Evolutionary conservation across 2,329 filamentous ascomycete species (phyloP).

Genomic region (Verticillium longisporum): DNA sequence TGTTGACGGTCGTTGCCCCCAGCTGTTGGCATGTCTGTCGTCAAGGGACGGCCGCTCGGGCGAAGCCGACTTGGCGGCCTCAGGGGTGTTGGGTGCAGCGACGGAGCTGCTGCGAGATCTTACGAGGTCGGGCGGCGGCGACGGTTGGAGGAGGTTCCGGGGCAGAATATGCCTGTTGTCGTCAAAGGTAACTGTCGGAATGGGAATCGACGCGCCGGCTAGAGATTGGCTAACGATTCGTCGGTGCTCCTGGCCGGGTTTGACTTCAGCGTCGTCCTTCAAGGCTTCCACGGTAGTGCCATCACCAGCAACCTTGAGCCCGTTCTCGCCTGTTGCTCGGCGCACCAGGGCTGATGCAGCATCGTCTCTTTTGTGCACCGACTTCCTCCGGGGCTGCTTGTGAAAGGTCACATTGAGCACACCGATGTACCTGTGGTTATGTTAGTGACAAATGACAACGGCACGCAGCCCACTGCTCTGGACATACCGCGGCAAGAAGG

Average conservation of each 20-base stretch:
- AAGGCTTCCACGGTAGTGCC: background rate
- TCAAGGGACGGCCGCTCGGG: slow-evolving; percentile 37
- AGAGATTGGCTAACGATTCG: slow-evolving; percentile 69
- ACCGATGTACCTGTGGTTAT: slow-evolving; percentile 74
- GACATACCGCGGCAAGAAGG: slow-evolving; percentile 77
- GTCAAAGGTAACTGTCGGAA: slow-evolving; percentile 87
- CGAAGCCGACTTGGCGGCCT: slow-evolving; percentile 1
- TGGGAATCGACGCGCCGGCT: slow-evolving; percentile 53
- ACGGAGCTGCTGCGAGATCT: slow-evolving; percentile 29
- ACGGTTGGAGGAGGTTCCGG: slow-evolving; percentile 67
- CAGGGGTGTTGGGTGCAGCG: slow-evolving; percentile 13
- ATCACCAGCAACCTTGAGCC: slow-evolving; percentile 2
- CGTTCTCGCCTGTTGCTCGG: slow-evolving; percentile 3
- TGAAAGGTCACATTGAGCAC: slow-evolving; percentile 95
- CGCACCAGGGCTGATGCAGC: slow-evolving; percentile 14
- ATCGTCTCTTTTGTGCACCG: slow-evolving; percentile 43
- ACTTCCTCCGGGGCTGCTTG: slow-evolving; percentile 66
- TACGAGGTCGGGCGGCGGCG: slow-evolving; percentile 25
- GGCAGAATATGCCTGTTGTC: slow-evolving; percentile 94
- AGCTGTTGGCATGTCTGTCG: slow-evolving; percentile 57
- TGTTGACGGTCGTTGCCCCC: slow-evolving; percentile 90
- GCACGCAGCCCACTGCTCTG: slow-evolving; percentile 2
- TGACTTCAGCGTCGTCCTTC: slow-evolving; percentile 6
- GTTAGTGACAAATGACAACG: slow-evolving; percentile 2
- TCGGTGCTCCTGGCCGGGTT: slow-evolving; percentile 13